Conservation (phyloP, 2,329 filamentous ascomycete species). For the Aspergillus flavus region DNA sequence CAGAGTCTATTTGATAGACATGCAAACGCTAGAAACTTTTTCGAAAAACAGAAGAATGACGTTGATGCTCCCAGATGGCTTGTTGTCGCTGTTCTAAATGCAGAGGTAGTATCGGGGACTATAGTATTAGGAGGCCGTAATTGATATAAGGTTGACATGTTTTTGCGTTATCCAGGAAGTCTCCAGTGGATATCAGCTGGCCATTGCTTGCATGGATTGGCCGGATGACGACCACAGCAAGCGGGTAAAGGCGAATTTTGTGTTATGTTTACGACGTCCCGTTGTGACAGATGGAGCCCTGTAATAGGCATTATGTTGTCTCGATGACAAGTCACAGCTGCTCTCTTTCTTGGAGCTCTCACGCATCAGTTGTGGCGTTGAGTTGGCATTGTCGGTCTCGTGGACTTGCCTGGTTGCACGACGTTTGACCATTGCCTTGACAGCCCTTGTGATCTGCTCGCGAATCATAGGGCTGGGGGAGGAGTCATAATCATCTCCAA, state of each 20-base stretch:
- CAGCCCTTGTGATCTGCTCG: slow-evolving; percentile 16
- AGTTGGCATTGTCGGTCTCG: background rate
- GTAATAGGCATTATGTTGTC: background rate
- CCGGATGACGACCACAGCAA: slow-evolving; percentile 5
- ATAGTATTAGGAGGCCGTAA: background rate
- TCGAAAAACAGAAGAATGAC: background rate
- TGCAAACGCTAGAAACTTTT: background rate
- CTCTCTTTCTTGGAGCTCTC: background rate
- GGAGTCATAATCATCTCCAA: background rate
- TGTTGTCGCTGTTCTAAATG: background rate
- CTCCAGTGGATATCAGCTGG: background rate
- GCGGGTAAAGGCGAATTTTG: background rate
- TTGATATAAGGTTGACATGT: background rate
- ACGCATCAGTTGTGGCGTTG: background rate
- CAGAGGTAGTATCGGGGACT: no score
- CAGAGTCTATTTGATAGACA: background rate
- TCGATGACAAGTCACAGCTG: background rate
- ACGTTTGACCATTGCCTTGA: slow-evolving; percentile 15
- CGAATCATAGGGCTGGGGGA: slow-evolving; percentile 9
- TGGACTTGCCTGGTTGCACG: slow-evolving; percentile 1
- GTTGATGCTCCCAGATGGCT: background rate
- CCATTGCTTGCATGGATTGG: background rate
- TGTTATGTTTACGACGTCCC: background rate
- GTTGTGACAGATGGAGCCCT: background rate
- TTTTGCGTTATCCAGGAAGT: background rate